phyloP scores from a whole-genome alignment of 2,329 filamentous ascomycete species.

The Ascochyta rabiei region DNA sequence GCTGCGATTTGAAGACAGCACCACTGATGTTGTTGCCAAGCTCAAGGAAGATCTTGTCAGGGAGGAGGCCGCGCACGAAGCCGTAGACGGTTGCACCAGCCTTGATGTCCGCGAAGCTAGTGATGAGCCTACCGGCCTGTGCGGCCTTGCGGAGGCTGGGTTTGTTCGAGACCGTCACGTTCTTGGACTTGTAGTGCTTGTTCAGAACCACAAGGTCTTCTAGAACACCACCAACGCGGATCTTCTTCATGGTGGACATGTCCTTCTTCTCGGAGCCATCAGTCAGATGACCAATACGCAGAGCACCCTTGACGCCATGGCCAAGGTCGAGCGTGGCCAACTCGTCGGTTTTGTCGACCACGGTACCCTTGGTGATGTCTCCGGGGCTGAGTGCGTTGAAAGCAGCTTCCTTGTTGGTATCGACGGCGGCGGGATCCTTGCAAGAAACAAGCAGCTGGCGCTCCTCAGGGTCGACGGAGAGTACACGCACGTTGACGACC shows the following conservation, averaged over 20 bases:
- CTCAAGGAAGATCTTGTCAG: conserved; percentile 84
- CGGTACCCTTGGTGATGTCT: conserved; percentile 75
- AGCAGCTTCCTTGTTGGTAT: conserved; percentile 74
- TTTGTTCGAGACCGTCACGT: conserved; percentile 81
- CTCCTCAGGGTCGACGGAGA: conserved; percentile 75
- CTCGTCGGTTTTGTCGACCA: conserved; percentile 54
- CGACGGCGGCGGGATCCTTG: conserved; percentile 83
- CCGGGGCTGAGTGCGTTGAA: conserved; percentile 77
- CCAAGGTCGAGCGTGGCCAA: conserved; percentile 72
- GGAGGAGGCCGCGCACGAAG: conserved; percentile 84
- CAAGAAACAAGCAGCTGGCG: conserved; percentile 85
- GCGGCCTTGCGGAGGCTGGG: conserved; percentile 78
- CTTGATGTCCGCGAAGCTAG: conserved; percentile 72
- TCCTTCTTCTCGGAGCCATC: conserved; percentile 85
- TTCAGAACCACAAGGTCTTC: conserved; percentile 84
- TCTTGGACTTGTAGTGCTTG: conserved; percentile 77
- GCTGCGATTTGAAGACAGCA: conserved; percentile 77
- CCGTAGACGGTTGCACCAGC: conserved; percentile 73
- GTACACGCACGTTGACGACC: conserved; percentile 87
- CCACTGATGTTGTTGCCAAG: conserved; percentile 80
- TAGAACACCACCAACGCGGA: conserved; percentile 82
- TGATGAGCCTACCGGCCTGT: conserved; percentile 73
- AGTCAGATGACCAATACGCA: conserved; percentile 79
- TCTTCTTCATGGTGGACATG: conserved; percentile 75
- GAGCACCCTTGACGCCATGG: conserved; percentile 75